phyloP scores from a whole-genome alignment of 2,329 filamentous ascomycete species.

The Aaosphaeria pasadenensis region DNA sequence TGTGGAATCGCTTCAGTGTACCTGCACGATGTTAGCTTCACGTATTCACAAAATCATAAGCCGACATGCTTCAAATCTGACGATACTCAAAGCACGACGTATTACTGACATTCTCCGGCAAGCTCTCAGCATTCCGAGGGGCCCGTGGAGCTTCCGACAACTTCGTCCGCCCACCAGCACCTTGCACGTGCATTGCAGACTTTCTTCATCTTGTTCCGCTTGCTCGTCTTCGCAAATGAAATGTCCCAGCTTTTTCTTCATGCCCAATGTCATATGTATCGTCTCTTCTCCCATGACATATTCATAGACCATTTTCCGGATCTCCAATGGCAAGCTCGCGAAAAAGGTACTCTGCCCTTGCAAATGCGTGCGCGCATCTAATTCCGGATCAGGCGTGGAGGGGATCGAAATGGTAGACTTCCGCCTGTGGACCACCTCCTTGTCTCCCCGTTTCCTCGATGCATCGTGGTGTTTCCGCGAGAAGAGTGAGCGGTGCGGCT shows the following conservation, averaged over 20 bases:
- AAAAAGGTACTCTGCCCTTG: constrained; percentile 30
- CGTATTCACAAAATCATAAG: background rate
- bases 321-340: constrained; percentile 26
- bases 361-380: constrained; percentile 23
- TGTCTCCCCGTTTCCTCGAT: background rate
- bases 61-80: background rate
- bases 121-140: constrained; percentile 14
- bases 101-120: constrained; percentile 28
- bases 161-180: constrained; percentile 25
- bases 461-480: background rate
- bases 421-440: constrained; percentile 8
- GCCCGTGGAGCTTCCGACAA: constrained; percentile 8
- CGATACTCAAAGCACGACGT: background rate
- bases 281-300: constrained; percentile 24
- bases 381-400: constrained; percentile 14
- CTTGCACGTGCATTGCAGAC: constrained; percentile 22
- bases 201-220: constrained; percentile 2
- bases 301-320: constrained; percentile 30
- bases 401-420: constrained; percentile 21
- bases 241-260: constrained; percentile 28
- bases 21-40: constrained; percentile 11
- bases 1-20: constrained; percentile 28
- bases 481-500: background rate
- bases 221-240: constrained; percentile 22
- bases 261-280: constrained; percentile 29